A percentile compares a stretch with the other conserved stretches of the same genome.
Evolutionary conservation across 371 early-diverging fungal genomes (phyloP).

Genomic region (Actinomortierella wolfii): DNA sequence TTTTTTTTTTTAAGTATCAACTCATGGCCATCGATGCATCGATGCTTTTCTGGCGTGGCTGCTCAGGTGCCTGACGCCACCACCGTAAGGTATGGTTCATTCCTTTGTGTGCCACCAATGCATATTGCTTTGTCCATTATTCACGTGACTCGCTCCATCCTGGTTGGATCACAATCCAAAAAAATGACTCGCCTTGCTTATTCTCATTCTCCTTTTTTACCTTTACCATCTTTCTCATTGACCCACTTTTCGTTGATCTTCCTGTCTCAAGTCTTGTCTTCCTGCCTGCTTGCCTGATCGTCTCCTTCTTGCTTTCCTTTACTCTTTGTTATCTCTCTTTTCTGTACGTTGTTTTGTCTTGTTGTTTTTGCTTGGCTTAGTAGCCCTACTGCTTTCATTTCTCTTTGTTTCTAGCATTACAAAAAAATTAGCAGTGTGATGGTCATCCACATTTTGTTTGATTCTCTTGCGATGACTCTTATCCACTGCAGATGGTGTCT

Average conservation of each 20-base stretch:
- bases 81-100: no score
- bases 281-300: neutral
- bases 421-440: neutral
- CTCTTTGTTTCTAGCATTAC: neutral
- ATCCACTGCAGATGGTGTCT: no score
- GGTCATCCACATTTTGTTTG: neutral
- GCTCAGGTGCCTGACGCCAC: no score
- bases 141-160: no score
- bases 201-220: neutral
- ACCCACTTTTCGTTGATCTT: neutral
- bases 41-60: no score
- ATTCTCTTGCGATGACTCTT: neutral
- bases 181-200: neutral
- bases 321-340: slow-evolving; percentile 2
- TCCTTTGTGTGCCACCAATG: no score
- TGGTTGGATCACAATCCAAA: neutral
- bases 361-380: slow-evolving; percentile 4
- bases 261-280: neutral
- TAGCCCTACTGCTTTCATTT: neutral
- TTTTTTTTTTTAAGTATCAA: no score
- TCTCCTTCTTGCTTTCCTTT: neutral
- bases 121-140: no score
- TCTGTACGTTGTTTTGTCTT: neutral
- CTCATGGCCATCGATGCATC: no score
- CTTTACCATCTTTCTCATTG: slow-evolving; percentile 2